Evolutionary conservation across 108 stramenopile species (phyloP), one percentile per base, ranked within the genome.

Genomic region (Nannochloropsis gaditana): DNA sequence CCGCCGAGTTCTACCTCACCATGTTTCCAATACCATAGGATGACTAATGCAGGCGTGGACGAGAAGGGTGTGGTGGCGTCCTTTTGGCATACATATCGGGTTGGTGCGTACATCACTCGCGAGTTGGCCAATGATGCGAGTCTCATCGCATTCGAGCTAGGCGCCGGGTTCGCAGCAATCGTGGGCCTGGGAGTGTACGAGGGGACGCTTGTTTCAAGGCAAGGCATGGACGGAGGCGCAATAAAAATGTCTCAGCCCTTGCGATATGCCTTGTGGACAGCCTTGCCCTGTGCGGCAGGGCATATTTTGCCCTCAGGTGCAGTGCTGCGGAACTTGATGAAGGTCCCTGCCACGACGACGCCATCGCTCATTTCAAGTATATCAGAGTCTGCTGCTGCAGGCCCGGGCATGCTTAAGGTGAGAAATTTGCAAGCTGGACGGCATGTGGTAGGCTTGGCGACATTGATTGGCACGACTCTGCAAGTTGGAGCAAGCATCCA

Each of bases 401-500:
- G 59, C 5, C 15, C 59, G n/a, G n/a, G 0, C n/a, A n/a, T n/a
- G 19, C n/a, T 73, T 4, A 73, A 73, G n/a, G 59, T 73, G 59
- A 15, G 59, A 15, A 73, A 73, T n/a, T n/a, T 73, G 15, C 59
- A 73, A n/a, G 59, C 59, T n/a, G 59, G 59, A 15, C 59, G 59
- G 59, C 59, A 73, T n/a, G 59, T 73, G 6, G 2, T 73, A n/a
- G 59, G 19, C 19, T n/a, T 73, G 19, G 59, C 59, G n/a, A 73
- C 59, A n/a, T 4, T 73, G n/a, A n/a, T 73, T 15, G 59, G 59
- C 59, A n/a, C n/a, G 59, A 73, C 59, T 15, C n/a, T 73, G 59
- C 59, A 73, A 73, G n/a, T 73, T n/a, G 59, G 59, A 73, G 59
- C 59, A 73, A 73, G 59, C 59, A 73, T 73, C 3, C 59, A 73